Base-by-base conservation (phyloP, 768 basidiomycete genomes). In the Amanita thiersii region DNA sequence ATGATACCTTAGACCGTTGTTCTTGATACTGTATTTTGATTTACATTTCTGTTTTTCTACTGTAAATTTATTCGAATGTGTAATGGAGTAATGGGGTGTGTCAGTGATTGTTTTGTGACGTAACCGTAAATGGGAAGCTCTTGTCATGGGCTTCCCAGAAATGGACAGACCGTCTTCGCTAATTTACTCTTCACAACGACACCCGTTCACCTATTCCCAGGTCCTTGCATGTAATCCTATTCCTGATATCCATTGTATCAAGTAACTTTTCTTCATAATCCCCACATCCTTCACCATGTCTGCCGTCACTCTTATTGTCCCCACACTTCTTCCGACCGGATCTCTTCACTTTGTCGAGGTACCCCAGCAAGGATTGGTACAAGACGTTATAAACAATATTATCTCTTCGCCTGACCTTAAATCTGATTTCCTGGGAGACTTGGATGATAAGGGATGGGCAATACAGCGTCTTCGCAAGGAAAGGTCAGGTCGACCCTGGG, bases 261-360 rank as follows among this genome's bases (percentile, higher is more conserved):
- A 5, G 17, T 20, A 9, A 2, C 21, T 15, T 28, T 18, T 17
- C 12, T 4, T 24, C 38, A 30, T 37, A 37, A 11, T 9, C 37
- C 3, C 10, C 8, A 3, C 8, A 14, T 11, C 28, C 8, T 14
- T 33, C 29, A n/a, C 39, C 26, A 55, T 54, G 55, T 17, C 49
- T 5, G 46, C 49, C 8, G 45, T 54, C 42, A 50, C 56, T 11
- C 44, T 56, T 43, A 72, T 78, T 47, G 71, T 81, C 23, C 81
- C 86, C 1, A 71, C 71, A 12, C 53, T 81, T 28, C 58, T 83
- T 24, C 68, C 79, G 7, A 70, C 69, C 37, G 77, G 77, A 12
- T 66, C 73, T 37, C 56, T 82, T 41, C 75, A 78, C 48, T 82
- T 87, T 52, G 77, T 75, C 1, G 72, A 79, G 28, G 64, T 85